Percentiles rank a stretch among this genome's conserved stretches.
phyloP scores from a whole-genome alignment of 2,329 filamentous ascomycete genomes.

The Acrocalymma vagum region DNA sequence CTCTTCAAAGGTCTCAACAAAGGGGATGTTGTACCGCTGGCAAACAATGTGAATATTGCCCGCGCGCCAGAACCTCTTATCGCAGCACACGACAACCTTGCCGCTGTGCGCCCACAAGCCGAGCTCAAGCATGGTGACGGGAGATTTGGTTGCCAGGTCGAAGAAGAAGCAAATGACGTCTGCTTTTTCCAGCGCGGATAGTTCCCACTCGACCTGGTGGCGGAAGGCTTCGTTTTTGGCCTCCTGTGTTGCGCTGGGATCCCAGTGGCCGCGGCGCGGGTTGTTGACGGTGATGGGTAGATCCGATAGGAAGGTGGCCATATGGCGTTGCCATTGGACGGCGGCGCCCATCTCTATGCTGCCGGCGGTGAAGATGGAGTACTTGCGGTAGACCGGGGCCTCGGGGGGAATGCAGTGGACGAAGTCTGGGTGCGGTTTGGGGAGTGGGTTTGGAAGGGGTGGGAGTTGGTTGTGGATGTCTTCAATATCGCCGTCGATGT shows the following conservation, averaged over 20 bases:
- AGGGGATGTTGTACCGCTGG: slow-evolving; percentile 54
- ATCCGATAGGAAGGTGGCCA: slow-evolving; percentile 52
- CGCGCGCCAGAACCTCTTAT: slow-evolving; percentile 62
- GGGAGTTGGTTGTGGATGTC: slow-evolving; percentile 32
- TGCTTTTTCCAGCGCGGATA: slow-evolving; percentile 62
- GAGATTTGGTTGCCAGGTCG: slow-evolving; percentile 60
- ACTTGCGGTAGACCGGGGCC: slow-evolving; percentile 23
- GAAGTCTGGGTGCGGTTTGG: slow-evolving; percentile 18
- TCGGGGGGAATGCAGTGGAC: slow-evolving; percentile 26
- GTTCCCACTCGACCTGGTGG: slow-evolving; percentile 69
- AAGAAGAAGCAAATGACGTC: slow-evolving; percentile 67
- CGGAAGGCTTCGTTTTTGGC: slow-evolving; percentile 53
- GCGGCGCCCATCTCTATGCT: slow-evolving; percentile 57
- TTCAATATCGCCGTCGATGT: slow-evolving; percentile 29
- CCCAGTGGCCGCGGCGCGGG: slow-evolving; percentile 66
- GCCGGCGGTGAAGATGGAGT: slow-evolving; percentile 67
- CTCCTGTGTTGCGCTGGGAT: slow-evolving; percentile 60
- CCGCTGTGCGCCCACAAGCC: slow-evolving; percentile 59
- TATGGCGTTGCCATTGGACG: slow-evolving; percentile 61
- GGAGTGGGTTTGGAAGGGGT: slow-evolving; percentile 15
- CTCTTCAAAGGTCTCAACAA: slow-evolving; percentile 54
- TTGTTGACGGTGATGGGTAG: slow-evolving; percentile 65
- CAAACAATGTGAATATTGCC: slow-evolving; percentile 70
- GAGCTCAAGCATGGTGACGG: slow-evolving; percentile 68
- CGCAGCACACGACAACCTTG: slow-evolving; percentile 64